These are phyloP conservation scores for Hypholoma sublateritium DNA, from an alignment of 768 basidiomycete species.

Conservation along the genomic window DNA sequence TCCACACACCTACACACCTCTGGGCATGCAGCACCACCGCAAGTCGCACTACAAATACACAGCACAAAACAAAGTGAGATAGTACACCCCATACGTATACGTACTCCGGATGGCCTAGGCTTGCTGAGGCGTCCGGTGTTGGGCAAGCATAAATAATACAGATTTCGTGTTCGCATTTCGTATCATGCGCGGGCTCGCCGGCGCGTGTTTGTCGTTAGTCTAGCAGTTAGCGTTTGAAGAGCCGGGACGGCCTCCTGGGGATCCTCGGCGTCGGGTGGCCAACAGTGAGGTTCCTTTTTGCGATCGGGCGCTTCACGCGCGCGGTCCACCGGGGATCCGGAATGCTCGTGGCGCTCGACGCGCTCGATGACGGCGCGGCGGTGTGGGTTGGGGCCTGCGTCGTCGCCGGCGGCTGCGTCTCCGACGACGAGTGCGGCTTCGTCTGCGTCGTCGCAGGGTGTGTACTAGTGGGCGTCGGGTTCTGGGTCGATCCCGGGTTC, in stretches of 20 bases:
- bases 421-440: no score
- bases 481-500: neutral
- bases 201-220: no score
- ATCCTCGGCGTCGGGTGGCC: constrained; percentile 8
- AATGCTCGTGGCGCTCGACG: constrained; percentile 6
- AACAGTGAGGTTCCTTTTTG: constrained; percentile 5
- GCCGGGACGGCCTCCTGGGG: constrained; percentile 21
- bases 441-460: constrained; percentile 2
- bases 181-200: no score
- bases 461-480: constrained; percentile 10
- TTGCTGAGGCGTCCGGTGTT: no score
- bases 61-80: no score
- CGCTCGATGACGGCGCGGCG: constrained; percentile 1
- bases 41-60: no score
- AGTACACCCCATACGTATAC: no score
- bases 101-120: no score
- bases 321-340: constrained; percentile 33
- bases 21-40: no score
- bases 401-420: neutral
- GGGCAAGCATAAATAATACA: no score
- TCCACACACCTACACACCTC: no score
- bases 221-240: constrained; percentile 24
- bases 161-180: no score
- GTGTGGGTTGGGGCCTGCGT: neutral
- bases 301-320: constrained; percentile 29